These are phyloP conservation scores for Rosa lucieae DNA, from an alignment of 306 rosid genomes.

Conservation along the genomic window DNA sequence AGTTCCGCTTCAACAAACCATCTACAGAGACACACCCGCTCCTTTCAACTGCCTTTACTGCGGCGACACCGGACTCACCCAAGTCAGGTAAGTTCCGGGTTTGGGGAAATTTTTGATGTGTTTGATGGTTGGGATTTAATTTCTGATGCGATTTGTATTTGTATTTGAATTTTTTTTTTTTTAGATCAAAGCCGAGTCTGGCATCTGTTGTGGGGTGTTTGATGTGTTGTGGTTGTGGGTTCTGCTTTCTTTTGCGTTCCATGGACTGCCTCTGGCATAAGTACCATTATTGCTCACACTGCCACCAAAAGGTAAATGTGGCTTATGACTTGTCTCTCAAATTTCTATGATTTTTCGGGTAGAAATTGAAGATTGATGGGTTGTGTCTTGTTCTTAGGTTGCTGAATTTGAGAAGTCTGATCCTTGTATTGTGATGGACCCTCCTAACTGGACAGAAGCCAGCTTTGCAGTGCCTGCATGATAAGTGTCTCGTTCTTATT, in stretches of 20 bases:
- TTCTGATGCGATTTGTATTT: neutral
- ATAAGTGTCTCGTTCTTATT: conserved; percentile 1
- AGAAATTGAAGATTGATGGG: neutral
- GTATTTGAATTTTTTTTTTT: neutral
- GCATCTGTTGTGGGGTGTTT: conserved; percentile 84
- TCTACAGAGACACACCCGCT: conserved; percentile 87
- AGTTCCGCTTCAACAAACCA: conserved; percentile 71
- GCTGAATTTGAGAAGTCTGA: conserved; percentile 83
- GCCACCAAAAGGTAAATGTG: conserved; percentile 61
- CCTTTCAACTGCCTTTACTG: conserved; percentile 75
- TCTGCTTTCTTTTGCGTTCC: conserved; percentile 84
- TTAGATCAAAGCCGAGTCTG: conserved; percentile 75
- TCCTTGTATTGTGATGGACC: conserved; percentile 80
- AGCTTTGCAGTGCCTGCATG: conserved; percentile 79
- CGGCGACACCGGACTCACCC: conserved; percentile 48
- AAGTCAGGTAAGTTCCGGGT: conserved; percentile 38
- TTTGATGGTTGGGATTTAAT: neutral
- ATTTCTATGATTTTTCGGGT: neutral
- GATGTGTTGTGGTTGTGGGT: conserved; percentile 79
- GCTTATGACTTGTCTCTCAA: no score
- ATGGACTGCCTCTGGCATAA: conserved; percentile 97
- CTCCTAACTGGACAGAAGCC: conserved; percentile 70
- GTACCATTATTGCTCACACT: conserved; percentile 77
- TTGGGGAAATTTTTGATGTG: neutral
- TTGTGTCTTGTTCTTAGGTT: conserved; percentile 47